Base-by-base conservation (phyloP, 768 basidiomycete species). In the Hirschioporus abietinus region DNA sequence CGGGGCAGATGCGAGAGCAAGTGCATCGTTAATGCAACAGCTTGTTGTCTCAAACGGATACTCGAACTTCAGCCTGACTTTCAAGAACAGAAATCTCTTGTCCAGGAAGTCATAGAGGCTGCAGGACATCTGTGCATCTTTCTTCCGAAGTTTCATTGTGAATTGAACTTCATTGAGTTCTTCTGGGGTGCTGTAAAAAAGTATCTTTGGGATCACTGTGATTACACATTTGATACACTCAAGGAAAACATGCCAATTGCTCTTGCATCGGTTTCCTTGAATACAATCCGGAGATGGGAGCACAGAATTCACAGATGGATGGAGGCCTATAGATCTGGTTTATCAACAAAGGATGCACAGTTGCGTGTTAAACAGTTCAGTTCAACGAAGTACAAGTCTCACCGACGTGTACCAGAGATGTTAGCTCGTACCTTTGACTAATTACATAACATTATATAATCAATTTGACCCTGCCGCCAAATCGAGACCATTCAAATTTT, bases 151-250 rank as follows among this genome's bases (percentile, higher is more conserved):
- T 82, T 77, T 70, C 79, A 83, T 63, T 82, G 80, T 70, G 77
- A 83, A 70, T 73, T 82, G 3, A 83, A 83, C 71, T 78, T 78
- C n/a, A n/a, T n/a, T n/a, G n/a, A n/a, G n/a, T n/a, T n/a, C n/a
- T n/a, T n/a, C n/a, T n/a, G n/a, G n/a, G n/a, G n/a, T n/a, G n/a
- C n/a, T n/a, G n/a, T n/a, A n/a, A n/a, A n/a, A n/a, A n/a, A n/a
- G n/a, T n/a, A 82, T 68, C 68, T 76, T 0, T 7, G 68, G 23
- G 64, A 64, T 34, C 70, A 71, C 3, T 61, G 67, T 67, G 69
- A 76, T 64, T 73, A 73, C 58, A 73, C 71, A 1, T 76, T 75
- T 52, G 64, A 66, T 2, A 72, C 69, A 18, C 69, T 76, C 17
- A 68, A 72, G 34, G 63, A 66, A n/a, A 76, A 76, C 64, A 63